phyloP scores from a whole-genome alignment of 768 basidiomycete genomes.

The Suillus clintonianus region DNA sequence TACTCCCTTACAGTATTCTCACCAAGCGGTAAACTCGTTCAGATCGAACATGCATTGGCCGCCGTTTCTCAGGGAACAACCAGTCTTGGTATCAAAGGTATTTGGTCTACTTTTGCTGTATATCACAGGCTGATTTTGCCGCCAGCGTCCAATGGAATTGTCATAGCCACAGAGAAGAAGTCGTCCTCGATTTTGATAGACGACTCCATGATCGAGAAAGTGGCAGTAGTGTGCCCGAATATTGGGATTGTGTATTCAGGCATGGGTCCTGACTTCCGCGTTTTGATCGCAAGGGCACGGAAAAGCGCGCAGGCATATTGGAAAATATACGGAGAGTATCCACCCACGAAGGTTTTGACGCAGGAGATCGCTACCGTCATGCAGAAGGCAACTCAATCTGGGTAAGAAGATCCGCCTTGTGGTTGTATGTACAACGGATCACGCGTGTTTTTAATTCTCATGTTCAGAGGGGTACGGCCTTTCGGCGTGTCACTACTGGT shows the following conservation, averaged over 20 bases:
- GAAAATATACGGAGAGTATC: slow-evolving; percentile 99
- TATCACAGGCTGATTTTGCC: slow-evolving; percentile 15
- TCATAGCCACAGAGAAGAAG: slow-evolving; percentile 99
- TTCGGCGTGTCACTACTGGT: slow-evolving; percentile 97
- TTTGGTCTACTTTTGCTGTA: slow-evolving; percentile 16
- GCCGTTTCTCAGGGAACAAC: slow-evolving; percentile 95
- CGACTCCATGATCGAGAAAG: slow-evolving; percentile 97
- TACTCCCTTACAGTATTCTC: slow-evolving; percentile 99
- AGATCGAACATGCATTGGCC: slow-evolving; percentile 99
- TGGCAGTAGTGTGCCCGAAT: slow-evolving; percentile 95
- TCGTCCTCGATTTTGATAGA: slow-evolving; percentile 96
- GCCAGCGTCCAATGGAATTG: slow-evolving; percentile 96
- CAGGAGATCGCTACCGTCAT: slow-evolving; percentile 98
- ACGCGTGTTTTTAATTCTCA: slow-evolving; percentile 33
- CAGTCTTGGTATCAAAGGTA: slow-evolving; percentile 98
- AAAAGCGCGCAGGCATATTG: slow-evolving; percentile 99
- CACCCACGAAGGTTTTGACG: slow-evolving; percentile 92
- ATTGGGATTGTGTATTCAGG: slow-evolving; percentile 99
- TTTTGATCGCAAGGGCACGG: slow-evolving; percentile 90
- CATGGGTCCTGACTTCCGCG: slow-evolving; percentile 98
- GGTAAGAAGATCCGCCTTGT: slow-evolving; percentile 55
- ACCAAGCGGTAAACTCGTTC: slow-evolving; percentile 97
- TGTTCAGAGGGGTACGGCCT: slow-evolving; percentile 89
- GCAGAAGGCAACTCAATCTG: slow-evolving; percentile 98
- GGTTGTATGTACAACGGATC: slow-evolving; percentile 7